Evolutionary conservation across 306 rosid genomes (phyloP), one percentile per base, ranked within the genome.

Genomic region (Cercis canadensis): DNA sequence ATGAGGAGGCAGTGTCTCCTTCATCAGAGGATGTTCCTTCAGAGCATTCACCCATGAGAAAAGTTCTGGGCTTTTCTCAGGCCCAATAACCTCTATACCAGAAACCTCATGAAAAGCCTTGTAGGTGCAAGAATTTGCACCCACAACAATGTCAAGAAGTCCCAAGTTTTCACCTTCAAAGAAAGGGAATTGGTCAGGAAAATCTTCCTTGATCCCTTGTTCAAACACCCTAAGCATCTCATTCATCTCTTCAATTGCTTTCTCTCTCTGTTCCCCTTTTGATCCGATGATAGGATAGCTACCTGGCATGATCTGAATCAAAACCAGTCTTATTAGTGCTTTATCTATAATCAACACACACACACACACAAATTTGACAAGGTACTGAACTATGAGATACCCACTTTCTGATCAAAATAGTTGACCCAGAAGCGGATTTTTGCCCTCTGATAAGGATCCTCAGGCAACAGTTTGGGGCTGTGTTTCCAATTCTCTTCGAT

Each of bases 401-500:
- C 45, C 18, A 78, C 82, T 61, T 75, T 63, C 4, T 77, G 51
- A n/a, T n/a, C n/a, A n/a, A n/a, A n/a, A n/a, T n/a, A n/a, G n/a
- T n/a, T n/a, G n/a, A n/a, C n/a, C n/a, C n/a, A n/a, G n/a, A n/a
- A n/a, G n/a, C n/a, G n/a, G n/a, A n/a, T n/a, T n/a, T n/a, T n/a
- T n/a, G 83, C 79, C 55, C 81, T 76, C 11, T 57, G 52, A 37
- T 76, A 75, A 33, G 86, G 87, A 62, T 77, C 80, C 1, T 67
- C 66, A 83, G n/a, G 82, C 34, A 88, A 34, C 7, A 88, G 31
- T 39, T 58, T 78, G 19, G 85, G 88, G 10, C 18, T 8, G 2
- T 70, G 17, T 7, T 46, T 69, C 88, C 88, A 80, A n/a, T n/a
- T 5, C 21, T 84, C 87, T 29, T 84, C 82, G 3, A 82, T 72